phyloP scores from a whole-genome alignment of 2,329 filamentous ascomycete species.

The Sporothrix variecibatus region DNA sequence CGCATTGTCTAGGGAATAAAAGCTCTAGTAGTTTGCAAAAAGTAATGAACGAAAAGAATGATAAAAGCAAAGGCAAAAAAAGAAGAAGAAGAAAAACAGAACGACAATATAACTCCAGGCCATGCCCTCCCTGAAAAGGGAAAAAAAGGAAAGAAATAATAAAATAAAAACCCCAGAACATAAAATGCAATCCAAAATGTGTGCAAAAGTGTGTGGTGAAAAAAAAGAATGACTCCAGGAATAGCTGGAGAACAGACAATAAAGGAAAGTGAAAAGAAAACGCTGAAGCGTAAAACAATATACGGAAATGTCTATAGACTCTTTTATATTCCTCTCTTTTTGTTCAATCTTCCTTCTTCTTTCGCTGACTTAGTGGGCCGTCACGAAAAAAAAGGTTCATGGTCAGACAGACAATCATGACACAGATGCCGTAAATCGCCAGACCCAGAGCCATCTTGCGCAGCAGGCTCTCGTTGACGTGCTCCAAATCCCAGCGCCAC shows the following conservation, averaged over 20 bases:
- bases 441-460: slow-evolving; percentile 74
- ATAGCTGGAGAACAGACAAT: neutral
- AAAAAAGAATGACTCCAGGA: neutral
- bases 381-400: slow-evolving; percentile 83
- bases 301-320: neutral
- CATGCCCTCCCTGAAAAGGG: neutral
- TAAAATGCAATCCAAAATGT: neutral
- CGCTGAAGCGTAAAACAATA: neutral
- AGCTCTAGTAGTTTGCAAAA: neutral
- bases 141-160: neutral
- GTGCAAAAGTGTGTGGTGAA: no score
- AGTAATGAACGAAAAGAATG: neutral
- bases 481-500: slow-evolving; percentile 62
- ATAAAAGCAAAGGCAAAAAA: neutral
- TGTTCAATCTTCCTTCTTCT: neutral
- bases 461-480: slow-evolving; percentile 65
- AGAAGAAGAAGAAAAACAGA: neutral
- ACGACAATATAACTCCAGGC: neutral
- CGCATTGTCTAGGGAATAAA: neutral
- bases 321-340: neutral
- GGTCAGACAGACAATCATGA: slow-evolving; percentile 85
- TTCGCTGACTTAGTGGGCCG: slow-evolving; percentile 53
- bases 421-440: slow-evolving; percentile 77
- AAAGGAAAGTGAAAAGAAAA: neutral
- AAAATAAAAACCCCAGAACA: neutral